Percentiles rank a stretch among this genome's conserved stretches.
Evolutionary conservation across 2,329 filamentous ascomycete species (phyloP).

Genomic region (Colletotrichum aenigma): DNA sequence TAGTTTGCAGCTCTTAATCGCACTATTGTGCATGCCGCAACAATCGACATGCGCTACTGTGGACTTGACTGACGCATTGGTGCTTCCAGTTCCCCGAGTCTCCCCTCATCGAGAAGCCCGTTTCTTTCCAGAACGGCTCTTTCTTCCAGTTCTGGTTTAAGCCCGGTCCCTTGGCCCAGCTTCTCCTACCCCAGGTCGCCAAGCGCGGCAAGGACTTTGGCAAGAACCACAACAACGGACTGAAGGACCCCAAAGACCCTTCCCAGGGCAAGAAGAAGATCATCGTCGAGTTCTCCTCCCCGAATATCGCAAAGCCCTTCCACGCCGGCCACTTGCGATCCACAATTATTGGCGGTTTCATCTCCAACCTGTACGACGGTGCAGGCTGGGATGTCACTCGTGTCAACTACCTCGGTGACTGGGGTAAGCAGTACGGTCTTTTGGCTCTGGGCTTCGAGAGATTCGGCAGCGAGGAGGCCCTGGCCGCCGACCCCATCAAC

Average conservation of each 20-base stretch:
- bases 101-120: constrained; percentile 73
- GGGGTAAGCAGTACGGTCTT: constrained; percentile 79
- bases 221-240: constrained; percentile 63
- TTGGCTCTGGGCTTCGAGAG: constrained; percentile 76
- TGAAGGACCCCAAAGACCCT: constrained; percentile 65
- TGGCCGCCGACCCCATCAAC: constrained; percentile 77
- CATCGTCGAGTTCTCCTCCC: constrained; percentile 83
- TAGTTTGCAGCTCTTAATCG: constrained; percentile 1
- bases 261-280: constrained; percentile 67
- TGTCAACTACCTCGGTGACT: constrained; percentile 82
- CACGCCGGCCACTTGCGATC: constrained; percentile 78
- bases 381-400: constrained; percentile 76
- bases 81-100: constrained; percentile 71
- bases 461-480: constrained; percentile 75
- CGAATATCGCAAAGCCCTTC: constrained; percentile 87
- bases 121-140: constrained; percentile 57
- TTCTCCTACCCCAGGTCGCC: constrained; percentile 74
- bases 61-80: not conserved
- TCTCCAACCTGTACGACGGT: constrained; percentile 72
- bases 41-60: not conserved
- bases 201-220: constrained; percentile 67
- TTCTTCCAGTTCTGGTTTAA: constrained; percentile 85
- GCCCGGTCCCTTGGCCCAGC: constrained; percentile 64
- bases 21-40: not conserved
- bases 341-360: constrained; percentile 80